phyloP scores from a whole-genome alignment of 2,329 filamentous ascomycete species.

The Fusarium foetens region DNA sequence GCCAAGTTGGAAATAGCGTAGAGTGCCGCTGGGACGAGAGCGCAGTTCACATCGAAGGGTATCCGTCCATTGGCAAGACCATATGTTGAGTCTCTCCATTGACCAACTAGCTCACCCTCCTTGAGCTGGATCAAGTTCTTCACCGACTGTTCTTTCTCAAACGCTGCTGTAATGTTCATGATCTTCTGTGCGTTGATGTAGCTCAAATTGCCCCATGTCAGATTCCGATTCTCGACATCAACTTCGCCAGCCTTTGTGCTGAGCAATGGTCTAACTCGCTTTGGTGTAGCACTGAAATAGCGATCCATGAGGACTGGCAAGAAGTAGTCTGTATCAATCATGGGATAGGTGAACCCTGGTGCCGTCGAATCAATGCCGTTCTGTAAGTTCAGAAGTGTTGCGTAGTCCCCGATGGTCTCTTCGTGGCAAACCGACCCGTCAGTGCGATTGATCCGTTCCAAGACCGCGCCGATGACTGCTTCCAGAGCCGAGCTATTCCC shows the following conservation, averaged over 20 bases:
- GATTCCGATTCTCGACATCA: slow-evolving; percentile 60
- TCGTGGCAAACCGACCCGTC: slow-evolving; percentile 73
- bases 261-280: slow-evolving; percentile 51
- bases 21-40: slow-evolving; percentile 69
- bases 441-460: slow-evolving; percentile 68
- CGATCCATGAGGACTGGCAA: slow-evolving; percentile 66
- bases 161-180: slow-evolving; percentile 64
- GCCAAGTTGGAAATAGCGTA: slow-evolving; percentile 66
- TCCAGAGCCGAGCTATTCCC: slow-evolving; percentile 67
- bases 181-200: slow-evolving; percentile 66
- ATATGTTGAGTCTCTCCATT: slow-evolving; percentile 71
- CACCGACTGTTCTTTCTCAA: slow-evolving; percentile 61
- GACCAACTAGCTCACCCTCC: slow-evolving; percentile 62
- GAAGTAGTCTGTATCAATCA: slow-evolving; percentile 72
- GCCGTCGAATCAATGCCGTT: slow-evolving; percentile 62
- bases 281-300: slow-evolving; percentile 63
- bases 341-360: slow-evolving; percentile 67
- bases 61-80: slow-evolving; percentile 70
- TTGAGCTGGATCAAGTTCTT: slow-evolving; percentile 69
- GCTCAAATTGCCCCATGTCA: slow-evolving; percentile 64
- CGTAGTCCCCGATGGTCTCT: slow-evolving; percentile 73
- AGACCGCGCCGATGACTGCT: slow-evolving; percentile 67
- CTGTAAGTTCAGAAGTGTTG: slow-evolving; percentile 67
- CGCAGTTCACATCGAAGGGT: slow-evolving; percentile 74
- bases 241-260: slow-evolving; percentile 56